These are phyloP conservation scores for Phalaenopsis aphrodite DNA, from an alignment of 106 monocot species.

Conservation along the genomic window DNA sequence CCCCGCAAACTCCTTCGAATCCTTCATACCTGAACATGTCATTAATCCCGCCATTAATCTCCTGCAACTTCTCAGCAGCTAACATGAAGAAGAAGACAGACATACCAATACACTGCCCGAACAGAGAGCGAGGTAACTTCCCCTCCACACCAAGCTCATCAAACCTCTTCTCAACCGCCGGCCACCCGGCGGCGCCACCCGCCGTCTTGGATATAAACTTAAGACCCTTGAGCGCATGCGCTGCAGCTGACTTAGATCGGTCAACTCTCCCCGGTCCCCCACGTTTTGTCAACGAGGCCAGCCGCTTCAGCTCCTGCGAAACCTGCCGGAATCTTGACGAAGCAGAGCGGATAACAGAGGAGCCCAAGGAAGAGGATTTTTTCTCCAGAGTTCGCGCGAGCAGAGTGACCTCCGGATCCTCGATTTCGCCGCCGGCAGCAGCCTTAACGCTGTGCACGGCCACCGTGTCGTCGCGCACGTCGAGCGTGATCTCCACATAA, in stretches of 20 bases:
- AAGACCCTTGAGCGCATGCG: conserved; percentile 69
- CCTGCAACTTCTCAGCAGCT: not conserved
- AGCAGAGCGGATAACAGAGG: conserved; percentile 30
- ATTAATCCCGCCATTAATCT: not conserved
- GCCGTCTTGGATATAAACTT: conserved; percentile 73
- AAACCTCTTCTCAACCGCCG: conserved; percentile 80
- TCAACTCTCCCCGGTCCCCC: conserved; percentile 25
- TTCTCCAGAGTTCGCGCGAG: conserved; percentile 72
- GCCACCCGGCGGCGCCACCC: conserved; percentile 64
- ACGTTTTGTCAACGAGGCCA: conserved; percentile 36
- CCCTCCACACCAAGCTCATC: conserved; percentile 56
- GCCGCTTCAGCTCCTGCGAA: conserved; percentile 61
- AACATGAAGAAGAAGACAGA: too few relatives aligned
- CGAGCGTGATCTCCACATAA: conserved; percentile 95
- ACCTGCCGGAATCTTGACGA: conserved; percentile 51
- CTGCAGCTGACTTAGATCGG: conserved; percentile 59
- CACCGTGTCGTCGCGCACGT: conserved; percentile 79
- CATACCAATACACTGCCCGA: conserved; percentile 86
- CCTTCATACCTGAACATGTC: conserved; percentile 65
- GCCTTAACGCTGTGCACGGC: conserved; percentile 97
- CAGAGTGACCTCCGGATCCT: conserved; percentile 72
- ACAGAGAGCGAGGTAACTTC: conserved; percentile 35
- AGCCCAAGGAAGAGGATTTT: conserved; percentile 26
- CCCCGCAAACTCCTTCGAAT: conserved; percentile 74
- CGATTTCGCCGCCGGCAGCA: conserved; percentile 28